Evolutionary conservation across 2,329 filamentous ascomycete genomes (phyloP).

Genomic region (Exophiala sideris): DNA sequence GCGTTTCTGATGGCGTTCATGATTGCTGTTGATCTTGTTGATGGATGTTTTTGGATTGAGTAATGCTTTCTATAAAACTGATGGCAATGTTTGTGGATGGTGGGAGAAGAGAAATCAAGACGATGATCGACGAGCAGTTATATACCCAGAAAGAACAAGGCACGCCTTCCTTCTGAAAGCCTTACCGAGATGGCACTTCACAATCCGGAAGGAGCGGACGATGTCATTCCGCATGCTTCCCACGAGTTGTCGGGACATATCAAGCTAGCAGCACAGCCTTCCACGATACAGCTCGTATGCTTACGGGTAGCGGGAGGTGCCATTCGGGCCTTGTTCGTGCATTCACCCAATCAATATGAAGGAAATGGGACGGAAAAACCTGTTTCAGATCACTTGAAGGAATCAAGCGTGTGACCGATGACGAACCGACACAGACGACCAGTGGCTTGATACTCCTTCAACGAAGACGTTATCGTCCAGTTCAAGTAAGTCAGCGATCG

Average conservation of each 20-base stretch:
- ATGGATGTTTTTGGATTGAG: not conserved
- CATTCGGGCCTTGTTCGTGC: no score
- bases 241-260: not conserved
- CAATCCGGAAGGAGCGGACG: not conserved
- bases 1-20: slow-evolving; percentile 6
- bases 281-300: not conserved
- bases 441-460: not conserved
- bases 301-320: no score
- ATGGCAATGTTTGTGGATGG: not conserved
- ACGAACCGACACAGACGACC: slow-evolving; percentile 2
- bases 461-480: not conserved
- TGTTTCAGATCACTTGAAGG: slow-evolving; percentile 1
- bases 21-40: not conserved
- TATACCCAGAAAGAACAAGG: not conserved
- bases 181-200: not conserved
- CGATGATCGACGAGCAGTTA: not conserved
- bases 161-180: not conserved
- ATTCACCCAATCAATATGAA: not conserved
- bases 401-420: slow-evolving; percentile 9
- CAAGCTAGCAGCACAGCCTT: not conserved
- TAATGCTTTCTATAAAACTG: no score
- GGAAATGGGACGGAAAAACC: slow-evolving; percentile 9
- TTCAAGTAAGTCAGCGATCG: not conserved
- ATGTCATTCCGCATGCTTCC: slow-evolving; percentile 5
- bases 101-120: not conserved